Percentiles rank a stretch among this genome's conserved stretches.
Evolutionary conservation across 2,329 filamentous ascomycete genomes (phyloP).

Genomic region (Xylariales sp.): DNA sequence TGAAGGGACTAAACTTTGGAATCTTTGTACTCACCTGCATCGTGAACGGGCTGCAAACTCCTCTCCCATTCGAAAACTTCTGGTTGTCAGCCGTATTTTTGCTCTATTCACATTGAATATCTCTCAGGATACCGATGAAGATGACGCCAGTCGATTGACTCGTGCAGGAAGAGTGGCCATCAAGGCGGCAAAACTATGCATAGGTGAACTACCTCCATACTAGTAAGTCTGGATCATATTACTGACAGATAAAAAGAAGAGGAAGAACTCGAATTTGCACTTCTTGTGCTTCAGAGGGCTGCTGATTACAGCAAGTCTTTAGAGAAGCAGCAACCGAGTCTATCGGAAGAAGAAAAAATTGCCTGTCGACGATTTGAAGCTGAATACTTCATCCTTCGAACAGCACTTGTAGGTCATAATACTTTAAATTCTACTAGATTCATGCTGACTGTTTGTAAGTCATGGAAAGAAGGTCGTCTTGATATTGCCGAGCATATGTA

Average conservation of each 20-base stretch:
- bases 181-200: conserved; percentile 58
- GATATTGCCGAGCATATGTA: conserved; percentile 80
- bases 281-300: conserved; percentile 59
- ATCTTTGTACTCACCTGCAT: conserved; percentile 52
- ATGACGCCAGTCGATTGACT: conserved; percentile 33
- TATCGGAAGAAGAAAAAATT: conserved; percentile 23
- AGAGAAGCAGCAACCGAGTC: conserved; percentile 20
- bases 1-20: conserved; percentile 60
- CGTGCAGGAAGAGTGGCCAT: conserved; percentile 65
- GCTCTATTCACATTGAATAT: conserved; percentile 65
- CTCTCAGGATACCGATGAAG: conserved; percentile 33
- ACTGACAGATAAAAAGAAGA: conserved; percentile 32
- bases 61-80: conserved; percentile 21
- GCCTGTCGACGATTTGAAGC: conserved; percentile 37
- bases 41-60: conserved; percentile 24
- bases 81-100: conserved; percentile 44
- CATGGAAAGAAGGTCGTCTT: conserved; percentile 68
- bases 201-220: conserved; percentile 41
- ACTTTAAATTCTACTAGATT: conserved; percentile 12
- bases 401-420: conserved; percentile 53
- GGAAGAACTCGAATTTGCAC: conserved; percentile 51
- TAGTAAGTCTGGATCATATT: conserved; percentile 6
- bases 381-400: conserved; percentile 64
- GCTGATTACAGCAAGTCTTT: conserved; percentile 49
- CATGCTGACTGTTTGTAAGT: conserved; percentile 37